Percentiles rank a stretch among this genome's conserved stretches.
Conservation (phyloP, 169 alveolate genomes). For the Cryptosporidium viatorum region DNA sequence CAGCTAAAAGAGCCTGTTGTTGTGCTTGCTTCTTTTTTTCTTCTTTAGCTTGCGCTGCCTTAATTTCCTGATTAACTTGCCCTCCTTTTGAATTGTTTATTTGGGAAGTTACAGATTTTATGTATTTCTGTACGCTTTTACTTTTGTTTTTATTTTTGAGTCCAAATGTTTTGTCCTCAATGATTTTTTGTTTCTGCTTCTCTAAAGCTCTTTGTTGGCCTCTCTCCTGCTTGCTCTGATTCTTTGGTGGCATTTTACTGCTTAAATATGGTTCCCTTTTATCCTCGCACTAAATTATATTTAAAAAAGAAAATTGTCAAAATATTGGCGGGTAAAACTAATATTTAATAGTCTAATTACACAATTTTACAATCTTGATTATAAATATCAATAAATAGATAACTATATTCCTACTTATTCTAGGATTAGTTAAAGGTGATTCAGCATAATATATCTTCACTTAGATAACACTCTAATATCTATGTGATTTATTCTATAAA, state of each 20-base stretch:
- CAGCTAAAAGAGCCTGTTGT: constrained; percentile 92
- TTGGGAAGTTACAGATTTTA: constrained; percentile 70
- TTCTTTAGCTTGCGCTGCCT: constrained; percentile 88
- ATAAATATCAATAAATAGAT: too few relatives aligned
- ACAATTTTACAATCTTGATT: not conserved
- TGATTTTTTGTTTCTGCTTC: constrained; percentile 95
- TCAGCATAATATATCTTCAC: not conserved
- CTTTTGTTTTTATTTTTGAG: constrained; percentile 97
- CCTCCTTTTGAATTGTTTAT: constrained; percentile 56
- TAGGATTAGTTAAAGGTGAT: not conserved
- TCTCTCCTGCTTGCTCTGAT: constrained; percentile 83
- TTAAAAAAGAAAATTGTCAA: not conserved
- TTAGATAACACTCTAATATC: not conserved
- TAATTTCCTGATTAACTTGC: constrained; percentile 77
- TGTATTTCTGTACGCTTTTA: constrained; percentile 95
- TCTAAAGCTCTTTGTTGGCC: constrained; percentile 93
- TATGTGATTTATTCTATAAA: too few relatives aligned
- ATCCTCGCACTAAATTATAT: not conserved
- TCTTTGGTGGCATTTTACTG: constrained; percentile 84
- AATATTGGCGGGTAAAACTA: not conserved
- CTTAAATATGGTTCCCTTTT: not conserved
- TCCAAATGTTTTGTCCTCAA: constrained; percentile 99
- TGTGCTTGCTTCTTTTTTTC: constrained; percentile 93
- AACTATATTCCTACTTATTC: not conserved
- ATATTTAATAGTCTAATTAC: not conserved